Percentiles rank a stretch among this genome's conserved stretches.
Evolutionary conservation across 164 flowering plant genomes (phyloP).

Genomic region (Nymphaea colorata): DNA sequence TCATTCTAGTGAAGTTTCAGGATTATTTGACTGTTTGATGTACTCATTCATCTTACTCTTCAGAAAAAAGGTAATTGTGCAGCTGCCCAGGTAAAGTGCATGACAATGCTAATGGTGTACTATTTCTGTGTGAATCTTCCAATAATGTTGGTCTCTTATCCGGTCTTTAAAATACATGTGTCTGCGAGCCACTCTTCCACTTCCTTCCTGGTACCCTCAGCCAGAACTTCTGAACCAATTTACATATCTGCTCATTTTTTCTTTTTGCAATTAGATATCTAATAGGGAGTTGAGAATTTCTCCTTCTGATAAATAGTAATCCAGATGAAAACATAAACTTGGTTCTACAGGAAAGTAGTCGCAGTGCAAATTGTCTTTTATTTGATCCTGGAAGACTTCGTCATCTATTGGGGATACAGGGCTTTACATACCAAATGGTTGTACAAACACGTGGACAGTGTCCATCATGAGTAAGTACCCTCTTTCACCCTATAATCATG

Average conservation of each 20-base stretch:
- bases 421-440: constrained; percentile 91
- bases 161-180: constrained; percentile 92
- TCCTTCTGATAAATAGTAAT: constrained; percentile 96
- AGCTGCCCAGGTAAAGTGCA: constrained; percentile 89
- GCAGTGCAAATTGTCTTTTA: constrained; percentile 65
- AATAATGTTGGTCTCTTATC: constrained; percentile 77
- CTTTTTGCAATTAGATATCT: too few species aligned
- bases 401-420: constrained; percentile 97
- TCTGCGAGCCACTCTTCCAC: constrained; percentile 83
- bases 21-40: too few species aligned
- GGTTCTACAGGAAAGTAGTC: constrained; percentile 66
- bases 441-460: constrained; percentile 96
- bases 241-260: too few species aligned
- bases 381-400: constrained; percentile 87
- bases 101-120: constrained; percentile 62
- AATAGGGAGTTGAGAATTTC: constrained; percentile 58
- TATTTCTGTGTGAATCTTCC: constrained; percentile 92
- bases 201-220: constrained; percentile 96
- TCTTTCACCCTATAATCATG: background rate
- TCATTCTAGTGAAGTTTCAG: too few species aligned
- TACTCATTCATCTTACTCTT: constrained; percentile 2
- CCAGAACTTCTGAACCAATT: too few species aligned
- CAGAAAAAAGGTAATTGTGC: constrained; percentile 81
- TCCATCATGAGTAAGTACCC: constrained; percentile 95
- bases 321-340: too few species aligned